Evolutionary conservation across 2,329 filamentous ascomycete genomes (phyloP).

Genomic region (Cordyceps javanica): DNA sequence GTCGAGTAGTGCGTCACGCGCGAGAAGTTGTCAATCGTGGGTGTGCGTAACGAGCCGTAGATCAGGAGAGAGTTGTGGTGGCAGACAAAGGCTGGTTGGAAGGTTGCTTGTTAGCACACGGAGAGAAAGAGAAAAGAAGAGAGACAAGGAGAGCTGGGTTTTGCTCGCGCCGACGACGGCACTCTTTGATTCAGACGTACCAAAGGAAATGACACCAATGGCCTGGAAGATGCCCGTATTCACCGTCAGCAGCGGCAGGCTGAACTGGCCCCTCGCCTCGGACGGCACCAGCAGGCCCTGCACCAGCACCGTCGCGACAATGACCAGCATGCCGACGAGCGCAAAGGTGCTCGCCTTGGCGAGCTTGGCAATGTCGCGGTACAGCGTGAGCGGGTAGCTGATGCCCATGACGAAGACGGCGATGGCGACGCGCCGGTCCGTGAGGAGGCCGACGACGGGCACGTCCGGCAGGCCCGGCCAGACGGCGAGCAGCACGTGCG

Average conservation of each 20-base stretch:
- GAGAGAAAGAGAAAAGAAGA: neutral
- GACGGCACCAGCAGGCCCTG: slow-evolving; percentile 71
- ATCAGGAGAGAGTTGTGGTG: slow-evolving; percentile 97
- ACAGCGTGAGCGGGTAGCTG: slow-evolving; percentile 86
- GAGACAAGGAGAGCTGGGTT: too few relatives aligned
- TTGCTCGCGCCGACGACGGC: too few relatives aligned
- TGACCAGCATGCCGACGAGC: slow-evolving; percentile 86
- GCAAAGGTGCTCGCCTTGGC: slow-evolving; percentile 94
- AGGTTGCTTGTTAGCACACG: neutral
- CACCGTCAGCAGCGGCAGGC: slow-evolving; percentile 64
- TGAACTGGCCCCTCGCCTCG: slow-evolving; percentile 66
- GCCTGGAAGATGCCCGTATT: slow-evolving; percentile 90
- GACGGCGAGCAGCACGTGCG: slow-evolving; percentile 75
- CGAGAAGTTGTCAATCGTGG: slow-evolving; percentile 91
- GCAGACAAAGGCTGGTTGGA: slow-evolving; percentile 58
- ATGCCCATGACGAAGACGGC: slow-evolving; percentile 79
- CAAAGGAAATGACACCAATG: slow-evolving; percentile 96
- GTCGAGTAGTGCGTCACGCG: slow-evolving; percentile 93
- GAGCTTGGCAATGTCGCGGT: slow-evolving; percentile 95
- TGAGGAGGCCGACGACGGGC: slow-evolving; percentile 75
- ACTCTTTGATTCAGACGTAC: slow-evolving; percentile 40
- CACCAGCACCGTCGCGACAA: slow-evolving; percentile 79
- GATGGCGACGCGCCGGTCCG: slow-evolving; percentile 77
- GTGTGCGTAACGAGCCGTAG: slow-evolving; percentile 89
- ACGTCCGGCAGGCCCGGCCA: slow-evolving; percentile 69